These are phyloP conservation scores for Urtica urens DNA, from an alignment of 306 rosid species.

Conservation along the genomic window DNA sequence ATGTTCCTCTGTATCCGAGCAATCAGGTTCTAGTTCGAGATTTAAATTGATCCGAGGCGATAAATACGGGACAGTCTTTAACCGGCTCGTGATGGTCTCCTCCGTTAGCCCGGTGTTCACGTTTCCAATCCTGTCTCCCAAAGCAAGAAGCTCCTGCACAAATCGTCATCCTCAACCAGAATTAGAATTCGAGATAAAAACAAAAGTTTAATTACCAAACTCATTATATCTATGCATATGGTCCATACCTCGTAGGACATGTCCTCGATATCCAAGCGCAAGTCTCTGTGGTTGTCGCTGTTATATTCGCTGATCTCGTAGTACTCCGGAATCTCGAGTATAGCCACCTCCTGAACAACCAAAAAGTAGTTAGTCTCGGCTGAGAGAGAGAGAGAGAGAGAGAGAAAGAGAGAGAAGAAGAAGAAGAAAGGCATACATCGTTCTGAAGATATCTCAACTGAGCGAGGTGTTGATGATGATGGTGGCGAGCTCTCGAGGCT, in stretches of 20 bases:
- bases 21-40: constrained; percentile 44
- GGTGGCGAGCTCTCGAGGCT: constrained; percentile 41
- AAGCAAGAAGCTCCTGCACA: constrained; percentile 81
- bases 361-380: constrained; percentile 9
- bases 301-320: constrained; percentile 45
- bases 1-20: constrained; percentile 44
- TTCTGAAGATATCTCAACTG: constrained; percentile 59
- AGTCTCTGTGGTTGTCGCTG: constrained; percentile 82
- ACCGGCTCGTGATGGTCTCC: constrained; percentile 36
- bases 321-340: constrained; percentile 46
- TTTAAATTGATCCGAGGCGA: constrained; percentile 21
- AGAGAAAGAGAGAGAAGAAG: not conserved
- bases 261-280: constrained; percentile 95
- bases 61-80: constrained; percentile 41
- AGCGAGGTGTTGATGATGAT: constrained; percentile 49
- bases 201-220: too few species aligned
- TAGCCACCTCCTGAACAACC: constrained; percentile 63
- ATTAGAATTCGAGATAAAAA: too few species aligned
- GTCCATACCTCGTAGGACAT: constrained; percentile 98
- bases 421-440: constrained; percentile 40
- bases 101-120: constrained; percentile 81
- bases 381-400: not conserved
- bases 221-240: too few species aligned
- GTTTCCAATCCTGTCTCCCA: constrained; percentile 87
- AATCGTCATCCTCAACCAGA: not conserved